A percentile compares a stretch with the other conserved stretches of the same genome.
Evolutionary conservation across 495 filamentous ascomycete genomes (phyloP).

Genomic region (Trichocladium antarcticum): DNA sequence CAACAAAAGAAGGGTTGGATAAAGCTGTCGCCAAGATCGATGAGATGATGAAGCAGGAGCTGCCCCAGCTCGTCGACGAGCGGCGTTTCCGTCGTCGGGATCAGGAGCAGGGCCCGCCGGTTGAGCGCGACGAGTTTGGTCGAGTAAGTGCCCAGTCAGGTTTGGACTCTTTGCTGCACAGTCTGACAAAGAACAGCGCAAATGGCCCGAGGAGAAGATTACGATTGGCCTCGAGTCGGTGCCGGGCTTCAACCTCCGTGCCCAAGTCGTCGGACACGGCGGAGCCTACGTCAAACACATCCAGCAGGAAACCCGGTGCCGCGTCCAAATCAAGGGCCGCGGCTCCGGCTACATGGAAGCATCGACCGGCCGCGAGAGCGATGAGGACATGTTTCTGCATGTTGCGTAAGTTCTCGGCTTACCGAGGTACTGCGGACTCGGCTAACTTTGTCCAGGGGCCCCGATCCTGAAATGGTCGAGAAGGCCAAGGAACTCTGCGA

Average conservation of each 20-base stretch:
- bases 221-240: conserved; percentile 81
- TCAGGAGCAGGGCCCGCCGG: conserved; percentile 69
- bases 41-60: conserved; percentile 90
- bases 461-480: conserved; percentile 75
- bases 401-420: conserved; percentile 59
- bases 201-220: conserved; percentile 97
- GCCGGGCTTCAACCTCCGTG: conserved; percentile 90
- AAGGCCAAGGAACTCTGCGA: conserved; percentile 78
- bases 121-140: conserved; percentile 93
- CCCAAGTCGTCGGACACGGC: conserved; percentile 87
- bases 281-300: conserved; percentile 96
- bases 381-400: conserved; percentile 91
- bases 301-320: conserved; percentile 83
- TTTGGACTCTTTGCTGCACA: conserved; percentile 14
- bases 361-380: conserved; percentile 71
- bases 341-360: conserved; percentile 92
- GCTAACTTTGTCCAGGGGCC: conserved; percentile 54
- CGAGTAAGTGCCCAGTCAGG: conserved; percentile 48
- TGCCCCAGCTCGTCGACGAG: conserved; percentile 92
- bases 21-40: conserved; percentile 75
- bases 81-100: conserved; percentile 83
- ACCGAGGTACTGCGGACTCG: background rate
- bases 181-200: conserved; percentile 51
- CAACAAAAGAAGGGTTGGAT: conserved; percentile 81
- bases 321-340: conserved; percentile 94